These are phyloP conservation scores for Talaromyces sp. DNA, from an alignment of 2,329 filamentous ascomycete genomes.

Conservation along the genomic window DNA sequence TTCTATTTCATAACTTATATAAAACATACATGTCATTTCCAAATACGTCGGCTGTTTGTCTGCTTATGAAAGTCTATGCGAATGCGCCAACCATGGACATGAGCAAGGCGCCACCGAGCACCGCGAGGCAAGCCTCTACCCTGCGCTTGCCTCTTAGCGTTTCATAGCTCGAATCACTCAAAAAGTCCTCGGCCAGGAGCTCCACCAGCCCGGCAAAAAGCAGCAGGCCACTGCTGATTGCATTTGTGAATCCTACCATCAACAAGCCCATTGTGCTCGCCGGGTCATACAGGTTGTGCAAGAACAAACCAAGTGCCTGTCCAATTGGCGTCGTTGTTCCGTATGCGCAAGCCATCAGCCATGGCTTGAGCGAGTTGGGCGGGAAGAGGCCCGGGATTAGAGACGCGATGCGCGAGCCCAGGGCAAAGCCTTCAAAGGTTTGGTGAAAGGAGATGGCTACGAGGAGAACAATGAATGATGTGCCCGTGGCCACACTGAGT, in stretches of 20 bases:
- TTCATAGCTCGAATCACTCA: conserved; percentile 61
- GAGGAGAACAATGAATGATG: conserved; percentile 72
- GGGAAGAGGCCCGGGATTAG: conserved; percentile 63
- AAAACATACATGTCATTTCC: neutral
- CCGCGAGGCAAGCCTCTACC: conserved; percentile 57
- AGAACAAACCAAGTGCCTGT: conserved; percentile 72
- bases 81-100: conserved; percentile 66
- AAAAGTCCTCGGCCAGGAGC: conserved; percentile 76
- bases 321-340: conserved; percentile 72
- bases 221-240: conserved; percentile 72
- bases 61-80: conserved; percentile 37
- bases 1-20: neutral
- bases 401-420: conserved; percentile 78
- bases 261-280: conserved; percentile 68
- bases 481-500: conserved; percentile 72
- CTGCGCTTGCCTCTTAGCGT: conserved; percentile 53
- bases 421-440: conserved; percentile 80
- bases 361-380: conserved; percentile 66
- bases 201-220: conserved; percentile 81
- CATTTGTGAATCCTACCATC: conserved; percentile 84
- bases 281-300: conserved; percentile 77
- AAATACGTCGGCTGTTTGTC: neutral
- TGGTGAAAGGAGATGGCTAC: conserved; percentile 80
- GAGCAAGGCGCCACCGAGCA: conserved; percentile 54
- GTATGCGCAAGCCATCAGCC: conserved; percentile 60